Evolutionary conservation across 78 protist species (phyloP).

Genomic region (Protostelium mycophagum): DNA sequence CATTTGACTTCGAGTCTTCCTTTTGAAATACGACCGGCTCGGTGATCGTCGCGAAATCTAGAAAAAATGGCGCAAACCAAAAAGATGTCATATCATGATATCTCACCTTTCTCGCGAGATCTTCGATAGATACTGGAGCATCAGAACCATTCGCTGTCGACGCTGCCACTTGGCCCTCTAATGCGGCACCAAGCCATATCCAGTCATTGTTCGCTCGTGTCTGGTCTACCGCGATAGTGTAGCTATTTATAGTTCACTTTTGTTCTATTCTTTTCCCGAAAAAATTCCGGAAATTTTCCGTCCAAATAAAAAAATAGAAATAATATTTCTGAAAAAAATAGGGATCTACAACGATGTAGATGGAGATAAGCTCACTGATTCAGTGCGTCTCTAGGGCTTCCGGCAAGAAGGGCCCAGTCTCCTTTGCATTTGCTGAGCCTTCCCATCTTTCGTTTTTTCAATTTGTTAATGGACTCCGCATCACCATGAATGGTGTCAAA

Average conservation of each 20-base stretch:
- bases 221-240: slow-evolving; percentile 31
- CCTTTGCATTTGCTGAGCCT: slow-evolving; percentile 40
- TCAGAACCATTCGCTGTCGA: background rate
- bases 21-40: background rate
- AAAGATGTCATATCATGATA: background rate
- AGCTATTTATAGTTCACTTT: slow-evolving; percentile 6
- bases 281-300: too few species aligned
- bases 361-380: slow-evolving; percentile 12
- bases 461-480: background rate
- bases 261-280: too few species aligned
- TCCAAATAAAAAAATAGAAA: background rate
- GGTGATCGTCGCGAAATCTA: too few species aligned
- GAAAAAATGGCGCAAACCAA: too few species aligned
- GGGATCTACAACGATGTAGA: background rate
- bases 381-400: slow-evolving; percentile 54
- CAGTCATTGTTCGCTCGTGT: slow-evolving; percentile 40
- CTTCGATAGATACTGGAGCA: background rate
- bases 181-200: slow-evolving; percentile 54
- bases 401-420: slow-evolving; percentile 48
- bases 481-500: background rate
- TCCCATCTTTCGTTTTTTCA: slow-evolving; percentile 40
- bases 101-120: background rate
- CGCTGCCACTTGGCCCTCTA: slow-evolving; percentile 52
- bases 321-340: background rate
- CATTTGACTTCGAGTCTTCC: background rate